Evolutionary conservation across 148 eudicot species (phyloP).

Genomic region (Rhododendron vialii): DNA sequence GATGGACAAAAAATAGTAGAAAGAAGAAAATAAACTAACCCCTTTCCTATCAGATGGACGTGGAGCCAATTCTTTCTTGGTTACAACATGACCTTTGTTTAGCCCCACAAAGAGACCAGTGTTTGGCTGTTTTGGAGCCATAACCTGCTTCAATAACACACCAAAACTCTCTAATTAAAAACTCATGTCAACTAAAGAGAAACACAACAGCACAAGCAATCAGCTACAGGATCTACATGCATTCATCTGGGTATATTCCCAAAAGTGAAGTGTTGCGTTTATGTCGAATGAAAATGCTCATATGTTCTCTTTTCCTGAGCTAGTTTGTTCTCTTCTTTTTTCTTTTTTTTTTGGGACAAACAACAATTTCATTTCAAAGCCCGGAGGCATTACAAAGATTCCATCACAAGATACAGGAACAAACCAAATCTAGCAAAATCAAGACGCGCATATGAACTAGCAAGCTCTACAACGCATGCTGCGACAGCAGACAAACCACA

Average conservation of each 20-base stretch:
- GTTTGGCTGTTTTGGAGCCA: constrained; percentile 40
- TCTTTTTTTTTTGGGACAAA: too few species aligned
- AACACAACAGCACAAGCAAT: not conserved
- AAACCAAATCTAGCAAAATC: not conserved
- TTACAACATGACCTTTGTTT: constrained; percentile 40
- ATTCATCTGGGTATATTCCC: not conserved
- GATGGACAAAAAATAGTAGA: not conserved
- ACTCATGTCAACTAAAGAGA: not conserved
- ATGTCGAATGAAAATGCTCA: not conserved
- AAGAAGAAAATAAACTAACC: constrained; percentile 16
- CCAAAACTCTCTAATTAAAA: not conserved
- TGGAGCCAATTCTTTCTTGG: constrained; percentile 37
- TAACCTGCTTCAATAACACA: constrained; percentile 19
- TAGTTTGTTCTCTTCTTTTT: not conserved
- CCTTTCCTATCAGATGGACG: constrained; percentile 42
- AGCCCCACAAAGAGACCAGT: constrained; percentile 41
- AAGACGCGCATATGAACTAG: not conserved
- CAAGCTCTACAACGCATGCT: not conserved
- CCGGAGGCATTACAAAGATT: not conserved
- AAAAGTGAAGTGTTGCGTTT: not conserved
- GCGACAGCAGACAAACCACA: not conserved
- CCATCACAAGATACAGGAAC: not conserved
- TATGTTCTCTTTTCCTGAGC: not conserved
- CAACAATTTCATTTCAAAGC: too few species aligned
- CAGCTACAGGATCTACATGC: not conserved